Conservation (phyloP, 192 early-diverging fungal species). For the Rhizophagus clarus region DNA sequence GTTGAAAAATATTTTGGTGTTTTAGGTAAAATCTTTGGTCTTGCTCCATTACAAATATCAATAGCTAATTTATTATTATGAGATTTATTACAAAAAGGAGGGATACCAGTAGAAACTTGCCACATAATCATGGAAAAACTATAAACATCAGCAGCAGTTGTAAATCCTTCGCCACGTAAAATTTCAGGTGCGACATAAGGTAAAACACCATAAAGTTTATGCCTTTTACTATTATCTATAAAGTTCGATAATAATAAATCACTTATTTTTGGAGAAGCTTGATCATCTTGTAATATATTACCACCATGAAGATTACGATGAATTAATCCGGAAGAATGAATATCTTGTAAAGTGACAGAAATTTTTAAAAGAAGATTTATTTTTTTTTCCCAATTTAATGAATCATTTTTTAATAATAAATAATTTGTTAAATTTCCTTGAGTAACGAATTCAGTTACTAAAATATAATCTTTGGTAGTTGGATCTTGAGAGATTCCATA, state of each 20-base stretch:
- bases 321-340: conserved; percentile 21
- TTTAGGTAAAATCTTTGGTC: background rate
- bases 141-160: background rate
- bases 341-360: conserved; percentile 1
- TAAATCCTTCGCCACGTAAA: background rate
- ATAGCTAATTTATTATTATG: background rate
- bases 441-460: conserved; percentile 7
- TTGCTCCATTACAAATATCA: conserved; percentile 10
- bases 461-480: background rate
- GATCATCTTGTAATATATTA: conserved; percentile 17
- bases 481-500: conserved; percentile 27
- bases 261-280: background rate
- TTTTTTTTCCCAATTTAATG: conserved; percentile 8
- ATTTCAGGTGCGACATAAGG: conserved; percentile 16
- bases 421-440: conserved; percentile 17
- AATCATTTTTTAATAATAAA: background rate
- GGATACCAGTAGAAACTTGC: background rate
- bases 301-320: conserved; percentile 31
- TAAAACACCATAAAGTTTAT: conserved; percentile 6
- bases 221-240: background rate
- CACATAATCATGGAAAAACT: conserved; percentile 18
- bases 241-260: background rate
- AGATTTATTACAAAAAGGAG: background rate
- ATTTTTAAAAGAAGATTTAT: conserved; percentile 18
- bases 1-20: conserved; percentile 13